Conservation (phyloP, 192 early-diverging fungal genomes). For the Umbelopsis sp. region DNA sequence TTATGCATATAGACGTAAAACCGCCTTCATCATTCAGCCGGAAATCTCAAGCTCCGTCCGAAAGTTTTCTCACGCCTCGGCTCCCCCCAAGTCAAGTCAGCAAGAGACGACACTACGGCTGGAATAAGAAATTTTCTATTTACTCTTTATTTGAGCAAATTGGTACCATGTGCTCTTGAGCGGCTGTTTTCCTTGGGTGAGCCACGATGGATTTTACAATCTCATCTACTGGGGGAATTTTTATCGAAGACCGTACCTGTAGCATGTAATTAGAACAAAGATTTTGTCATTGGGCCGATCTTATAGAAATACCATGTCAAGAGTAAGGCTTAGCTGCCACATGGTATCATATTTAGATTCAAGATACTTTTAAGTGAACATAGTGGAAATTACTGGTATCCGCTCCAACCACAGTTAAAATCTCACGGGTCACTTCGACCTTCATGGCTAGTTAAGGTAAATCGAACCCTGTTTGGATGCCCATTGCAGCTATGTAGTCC, state of each 20-base stretch:
- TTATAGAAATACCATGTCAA: too few species aligned
- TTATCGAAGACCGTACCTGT: not conserved
- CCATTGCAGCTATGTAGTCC: too few species aligned
- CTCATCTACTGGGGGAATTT: too few species aligned
- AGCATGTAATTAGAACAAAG: too few species aligned
- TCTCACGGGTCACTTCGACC: not conserved
- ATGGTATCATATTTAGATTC: too few species aligned
- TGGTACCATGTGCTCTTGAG: not conserved
- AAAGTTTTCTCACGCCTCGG: constrained; percentile 17
- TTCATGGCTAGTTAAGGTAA: not conserved
- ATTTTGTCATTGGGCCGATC: too few species aligned
- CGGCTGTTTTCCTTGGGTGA: not conserved
- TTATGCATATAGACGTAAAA: not conserved
- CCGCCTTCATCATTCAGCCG: constrained; percentile 1
- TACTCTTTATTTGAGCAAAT: not conserved
- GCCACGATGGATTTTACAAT: too few species aligned
- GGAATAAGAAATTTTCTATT: too few species aligned
- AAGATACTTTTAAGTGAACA: too few species aligned
- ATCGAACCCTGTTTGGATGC: constrained; percentile 4
- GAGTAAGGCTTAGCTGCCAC: too few species aligned
- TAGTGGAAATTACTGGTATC: too few species aligned
- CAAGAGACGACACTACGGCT: not conserved
- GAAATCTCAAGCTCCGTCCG: not conserved
- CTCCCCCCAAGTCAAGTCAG: not conserved
- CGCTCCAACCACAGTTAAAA: too few species aligned